phyloP scores from a whole-genome alignment of 1,139 yeast species.

The Groenewaldozyma auringiensis region DNA sequence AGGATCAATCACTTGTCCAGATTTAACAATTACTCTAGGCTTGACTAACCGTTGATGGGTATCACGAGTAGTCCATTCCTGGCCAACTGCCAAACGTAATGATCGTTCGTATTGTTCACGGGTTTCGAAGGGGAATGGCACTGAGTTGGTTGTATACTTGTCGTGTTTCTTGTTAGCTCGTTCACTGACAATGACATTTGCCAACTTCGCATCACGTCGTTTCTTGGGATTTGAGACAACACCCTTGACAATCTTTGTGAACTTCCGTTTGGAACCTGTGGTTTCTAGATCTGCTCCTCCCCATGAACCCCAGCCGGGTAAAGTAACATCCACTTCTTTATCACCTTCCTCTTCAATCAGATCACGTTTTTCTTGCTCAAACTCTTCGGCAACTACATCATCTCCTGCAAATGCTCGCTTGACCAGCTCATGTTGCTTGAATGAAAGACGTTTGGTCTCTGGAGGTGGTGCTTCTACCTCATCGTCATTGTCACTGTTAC shows the following conservation, averaged over 20 bases:
- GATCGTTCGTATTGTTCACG: slow-evolving; percentile 93
- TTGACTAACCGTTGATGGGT: slow-evolving; percentile 82
- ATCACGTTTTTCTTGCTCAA: slow-evolving; percentile 62
- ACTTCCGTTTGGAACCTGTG: slow-evolving; percentile 44
- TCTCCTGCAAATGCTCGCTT: slow-evolving; percentile 96
- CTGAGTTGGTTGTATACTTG: slow-evolving; percentile 77
- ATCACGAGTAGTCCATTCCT: slow-evolving; percentile 88
- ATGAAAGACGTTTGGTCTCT: slow-evolving; percentile 37
- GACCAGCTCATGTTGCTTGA: slow-evolving; percentile 75
- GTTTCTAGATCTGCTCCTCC: slow-evolving; percentile 34
- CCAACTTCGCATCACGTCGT: slow-evolving; percentile 68
- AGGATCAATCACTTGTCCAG: slow-evolving; percentile 88
- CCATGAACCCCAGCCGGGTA: slow-evolving; percentile 83
- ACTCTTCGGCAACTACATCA: slow-evolving; percentile 74
- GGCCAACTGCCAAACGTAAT: slow-evolving; percentile 92
- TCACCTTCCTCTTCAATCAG: slow-evolving; percentile 77
- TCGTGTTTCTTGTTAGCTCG: slow-evolving; percentile 72
- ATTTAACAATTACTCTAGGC: slow-evolving; percentile 81
- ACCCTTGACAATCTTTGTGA: slow-evolving; percentile 60
- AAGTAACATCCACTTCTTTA: slow-evolving; percentile 70
- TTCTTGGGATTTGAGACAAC: slow-evolving; percentile 48
- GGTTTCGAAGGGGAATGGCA: slow-evolving; percentile 91
- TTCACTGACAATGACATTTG: slow-evolving; percentile 85
- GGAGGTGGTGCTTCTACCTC: slow-evolving; percentile 26
- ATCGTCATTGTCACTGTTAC: slow-evolving; percentile 25